Base-by-base conservation (phyloP, 2,329 filamentous ascomycete species). In the Zymoseptoria pseudotritici region DNA sequence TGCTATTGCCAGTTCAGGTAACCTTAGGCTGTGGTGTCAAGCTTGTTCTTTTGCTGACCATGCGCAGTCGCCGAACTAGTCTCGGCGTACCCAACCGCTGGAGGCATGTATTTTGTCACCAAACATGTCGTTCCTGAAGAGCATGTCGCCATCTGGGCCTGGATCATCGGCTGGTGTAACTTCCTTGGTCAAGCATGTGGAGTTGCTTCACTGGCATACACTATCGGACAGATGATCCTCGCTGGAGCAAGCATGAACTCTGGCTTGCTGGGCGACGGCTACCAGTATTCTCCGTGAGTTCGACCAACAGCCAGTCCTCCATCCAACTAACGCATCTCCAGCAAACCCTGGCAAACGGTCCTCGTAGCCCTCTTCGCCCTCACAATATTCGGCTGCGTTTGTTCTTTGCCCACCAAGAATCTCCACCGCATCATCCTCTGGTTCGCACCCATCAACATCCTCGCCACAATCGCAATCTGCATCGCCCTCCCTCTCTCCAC, bases 101-200 rank as follows among this genome's bases (percentile, higher is more conserved):
- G 84, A 20, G 85, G 85, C 2, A 86, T 87, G 83, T 87, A 87
- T 71, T 87, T 86, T 69, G 83, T 86, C 36, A 85, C 83, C 9
- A 86, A 86, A 66, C 81, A 85, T 68, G 83, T 87, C 36, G 83
- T 86, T 1, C 84, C 84, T 8, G 74, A 77, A 17, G 78, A 84
- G 58, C 80, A 85, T 68, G 83, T 86, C 29, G 81, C 85, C 1
- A 79, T 85, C 11, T 86, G 83, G 77, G 80, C 83, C 0, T 87
- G 84, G 84, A 76, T 86, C 51, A 83, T 86, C 58, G 84, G 84
- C n/a, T 86, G 84, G 84, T 84, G 83, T 68, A 87, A 87, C 64
- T 80, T 87, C 31, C 77, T 87, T 0, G 84, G 84, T 7, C 84
- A 87, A 71, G 84, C 83, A 7, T 82, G 82, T 11, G 84, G 84